phyloP scores from a whole-genome alignment of 768 basidiomycete species.

The Cystofilobasidium bisporidii region DNA sequence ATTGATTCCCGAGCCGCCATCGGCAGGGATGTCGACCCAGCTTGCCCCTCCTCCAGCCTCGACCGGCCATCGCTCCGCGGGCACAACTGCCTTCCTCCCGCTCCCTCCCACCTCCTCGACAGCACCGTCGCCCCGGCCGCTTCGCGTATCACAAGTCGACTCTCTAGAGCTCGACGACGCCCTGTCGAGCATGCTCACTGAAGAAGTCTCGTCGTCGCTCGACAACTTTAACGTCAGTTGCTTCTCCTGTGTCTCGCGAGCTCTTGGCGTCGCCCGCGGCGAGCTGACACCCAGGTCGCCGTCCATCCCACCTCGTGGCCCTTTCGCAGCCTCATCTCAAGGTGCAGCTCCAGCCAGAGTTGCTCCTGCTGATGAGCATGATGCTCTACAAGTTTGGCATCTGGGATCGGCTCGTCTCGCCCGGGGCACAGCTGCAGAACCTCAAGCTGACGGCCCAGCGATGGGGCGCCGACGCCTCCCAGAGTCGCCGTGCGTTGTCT shows the following conservation, averaged over 20 bases:
- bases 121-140: neutral
- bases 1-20: no score
- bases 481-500: slow-evolving; percentile 43
- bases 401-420: slow-evolving; percentile 70
- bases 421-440: slow-evolving; percentile 57
- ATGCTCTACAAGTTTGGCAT: slow-evolving; percentile 71
- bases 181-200: slow-evolving; percentile 18
- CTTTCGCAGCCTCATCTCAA: slow-evolving; percentile 4
- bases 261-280: neutral
- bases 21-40: no score
- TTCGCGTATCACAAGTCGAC: slow-evolving; percentile 24
- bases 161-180: slow-evolving; percentile 24
- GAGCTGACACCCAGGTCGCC: no score
- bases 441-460: slow-evolving; percentile 35
- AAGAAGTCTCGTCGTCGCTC: slow-evolving; percentile 15
- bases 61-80: no score
- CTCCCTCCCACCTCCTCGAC: neutral
- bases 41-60: no score
- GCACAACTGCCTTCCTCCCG: neutral
- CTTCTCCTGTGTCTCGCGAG: neutral
- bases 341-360: slow-evolving; percentile 30
- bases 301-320: neutral
- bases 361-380: slow-evolving; percentile 46
- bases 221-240: slow-evolving; percentile 23
- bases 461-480: slow-evolving; percentile 17